These are phyloP conservation scores for Borealophlyctis nickersoniae DNA, from an alignment of 192 early-diverging fungal genomes.

Conservation along the genomic window DNA sequence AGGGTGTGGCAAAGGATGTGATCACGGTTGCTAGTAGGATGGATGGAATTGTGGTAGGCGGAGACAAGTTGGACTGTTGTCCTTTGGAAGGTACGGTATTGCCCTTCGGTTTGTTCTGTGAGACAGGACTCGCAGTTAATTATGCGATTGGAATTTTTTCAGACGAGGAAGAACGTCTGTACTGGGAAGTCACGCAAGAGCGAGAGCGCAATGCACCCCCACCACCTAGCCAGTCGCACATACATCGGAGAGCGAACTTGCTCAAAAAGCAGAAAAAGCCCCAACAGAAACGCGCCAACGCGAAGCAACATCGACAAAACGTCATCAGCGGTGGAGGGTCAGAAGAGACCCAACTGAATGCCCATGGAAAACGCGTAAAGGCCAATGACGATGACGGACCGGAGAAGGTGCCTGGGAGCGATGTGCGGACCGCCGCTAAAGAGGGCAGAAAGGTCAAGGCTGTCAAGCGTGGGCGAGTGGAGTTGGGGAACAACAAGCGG, in stretches of 20 bases:
- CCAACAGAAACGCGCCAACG: neutral
- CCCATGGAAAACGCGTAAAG: neutral
- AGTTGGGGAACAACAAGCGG: neutral
- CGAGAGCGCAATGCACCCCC: neutral
- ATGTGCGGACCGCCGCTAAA: neutral
- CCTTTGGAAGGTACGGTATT: slow-evolving; percentile 13
- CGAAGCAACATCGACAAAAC: neutral
- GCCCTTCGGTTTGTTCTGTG: neutral
- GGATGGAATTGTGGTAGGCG: slow-evolving; percentile 14
- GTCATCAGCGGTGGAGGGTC: neutral
- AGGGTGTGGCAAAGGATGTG: slow-evolving; percentile 12
- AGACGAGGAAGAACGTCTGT: slow-evolving; percentile 27
- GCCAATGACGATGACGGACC: neutral
- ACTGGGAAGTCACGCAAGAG: slow-evolving; percentile 15
- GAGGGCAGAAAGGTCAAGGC: neutral
- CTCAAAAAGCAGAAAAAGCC: neutral
- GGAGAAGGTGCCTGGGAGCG: neutral
- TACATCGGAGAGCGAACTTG: neutral
- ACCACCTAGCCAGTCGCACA: no score
- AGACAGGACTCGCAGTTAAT: no score
- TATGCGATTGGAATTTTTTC: neutral
- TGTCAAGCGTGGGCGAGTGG: neutral
- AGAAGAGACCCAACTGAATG: neutral
- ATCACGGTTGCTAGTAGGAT: slow-evolving; percentile 8
- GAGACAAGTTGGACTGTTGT: slow-evolving; percentile 2